Evolutionary conservation across 495 filamentous ascomycete species (phyloP).

Genomic region (Aspergillus sparsus): DNA sequence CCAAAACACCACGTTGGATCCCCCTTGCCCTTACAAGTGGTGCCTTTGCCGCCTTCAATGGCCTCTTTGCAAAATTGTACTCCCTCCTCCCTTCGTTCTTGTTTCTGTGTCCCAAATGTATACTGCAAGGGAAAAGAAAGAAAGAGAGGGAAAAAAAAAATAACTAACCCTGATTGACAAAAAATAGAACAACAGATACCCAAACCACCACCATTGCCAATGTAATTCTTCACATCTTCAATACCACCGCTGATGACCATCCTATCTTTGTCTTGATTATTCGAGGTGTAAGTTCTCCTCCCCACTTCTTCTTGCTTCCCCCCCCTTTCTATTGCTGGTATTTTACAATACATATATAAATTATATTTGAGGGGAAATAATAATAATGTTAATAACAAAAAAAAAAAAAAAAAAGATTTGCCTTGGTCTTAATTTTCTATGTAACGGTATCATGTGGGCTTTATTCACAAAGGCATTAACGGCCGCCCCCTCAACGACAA

Average conservation of each 20-base stretch:
- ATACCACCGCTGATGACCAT: constrained; percentile 34
- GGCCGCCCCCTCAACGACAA: constrained; percentile 77
- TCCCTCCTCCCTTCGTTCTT: background rate
- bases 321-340: constrained; percentile 5
- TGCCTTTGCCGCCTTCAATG: constrained; percentile 88
- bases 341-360: background rate
- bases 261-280: constrained; percentile 66
- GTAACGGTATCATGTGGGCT: constrained; percentile 95
- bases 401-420: constrained; percentile 57
- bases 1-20: constrained; percentile 61
- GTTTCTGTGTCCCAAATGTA: background rate
- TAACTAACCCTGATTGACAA: constrained; percentile 5
- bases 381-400: background rate
- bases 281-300: constrained; percentile 61
- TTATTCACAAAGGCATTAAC: constrained; percentile 82
- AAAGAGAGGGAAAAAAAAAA: background rate
- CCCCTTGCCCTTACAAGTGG: constrained; percentile 81
- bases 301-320: constrained; percentile 6
- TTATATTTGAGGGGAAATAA: background rate
- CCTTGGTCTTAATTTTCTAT: constrained; percentile 83
- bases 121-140: constrained; percentile 6
- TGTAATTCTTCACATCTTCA: constrained; percentile 61
- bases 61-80: constrained; percentile 91
- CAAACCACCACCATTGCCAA: constrained; percentile 72
- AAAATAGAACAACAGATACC: constrained; percentile 78